A percentile compares a stretch with the other conserved stretches of the same genome.
Conservation (phyloP, 179 eudicot species). For the Silene vulgaris region DNA sequence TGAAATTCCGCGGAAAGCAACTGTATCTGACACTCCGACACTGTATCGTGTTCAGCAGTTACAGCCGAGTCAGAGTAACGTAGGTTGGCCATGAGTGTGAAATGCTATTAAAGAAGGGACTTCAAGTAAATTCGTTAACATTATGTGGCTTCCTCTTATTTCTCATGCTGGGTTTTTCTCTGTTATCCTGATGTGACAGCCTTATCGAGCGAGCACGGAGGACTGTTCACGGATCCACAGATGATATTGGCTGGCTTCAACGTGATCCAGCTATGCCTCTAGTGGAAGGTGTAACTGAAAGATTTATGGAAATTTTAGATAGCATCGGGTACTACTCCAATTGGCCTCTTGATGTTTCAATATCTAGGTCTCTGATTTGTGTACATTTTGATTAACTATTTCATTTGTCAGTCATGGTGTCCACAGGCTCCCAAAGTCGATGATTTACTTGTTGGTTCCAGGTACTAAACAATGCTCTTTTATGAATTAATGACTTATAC, state of each 20-base stretch:
- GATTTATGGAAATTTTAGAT: conserved; percentile 81
- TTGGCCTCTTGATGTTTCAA: conserved; percentile 6
- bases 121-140: not conserved
- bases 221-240: conserved; percentile 88
- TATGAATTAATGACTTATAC: conserved; percentile 3
- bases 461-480: conserved; percentile 40
- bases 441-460: conserved; percentile 87
- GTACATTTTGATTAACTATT: conserved; percentile 19
- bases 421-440: conserved; percentile 73
- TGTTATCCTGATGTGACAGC: conserved; percentile 36
- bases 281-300: conserved; percentile 83
- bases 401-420: conserved; percentile 73
- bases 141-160: conserved; percentile 11
- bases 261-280: conserved; percentile 70
- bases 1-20: too few relatives aligned
- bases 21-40: too few relatives aligned
- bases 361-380: not conserved
- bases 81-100: not conserved
- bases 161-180: conserved; percentile 17
- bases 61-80: too few relatives aligned
- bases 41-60: too few relatives aligned
- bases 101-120: conserved; percentile 9
- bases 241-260: conserved; percentile 97
- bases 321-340: conserved; percentile 53
- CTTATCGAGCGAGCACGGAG: conserved; percentile 67